Percentiles rank a stretch among this genome's conserved stretches.
phyloP scores from a whole-genome alignment of 192 early-diverging fungal genomes.

The Coemansia asiatica region DNA sequence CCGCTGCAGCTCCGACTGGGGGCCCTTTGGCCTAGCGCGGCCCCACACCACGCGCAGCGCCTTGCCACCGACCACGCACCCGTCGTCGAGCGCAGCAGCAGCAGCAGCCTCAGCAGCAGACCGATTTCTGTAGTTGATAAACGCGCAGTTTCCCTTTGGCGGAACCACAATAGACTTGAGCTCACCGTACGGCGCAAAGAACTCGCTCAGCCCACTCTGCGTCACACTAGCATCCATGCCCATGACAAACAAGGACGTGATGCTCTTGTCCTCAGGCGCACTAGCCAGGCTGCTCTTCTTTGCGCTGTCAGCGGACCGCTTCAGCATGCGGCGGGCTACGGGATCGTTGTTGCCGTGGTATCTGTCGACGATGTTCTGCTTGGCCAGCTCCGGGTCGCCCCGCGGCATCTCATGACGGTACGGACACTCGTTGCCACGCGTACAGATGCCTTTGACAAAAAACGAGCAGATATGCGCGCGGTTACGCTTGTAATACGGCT shows the following conservation, averaged over 20 bases:
- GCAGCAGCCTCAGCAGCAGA: slow-evolving; percentile 84
- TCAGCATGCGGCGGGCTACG: slow-evolving; percentile 82
- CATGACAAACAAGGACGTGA: slow-evolving; percentile 85
- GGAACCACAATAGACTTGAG: slow-evolving; percentile 84
- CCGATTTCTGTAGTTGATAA: slow-evolving; percentile 84
- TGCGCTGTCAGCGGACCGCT: slow-evolving; percentile 56
- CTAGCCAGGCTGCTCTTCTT: slow-evolving; percentile 42
- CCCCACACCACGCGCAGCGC: slow-evolving; percentile 84
- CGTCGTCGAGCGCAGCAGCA: slow-evolving; percentile 65
- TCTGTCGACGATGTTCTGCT: slow-evolving; percentile 94
- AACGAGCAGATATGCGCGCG: slow-evolving; percentile 92
- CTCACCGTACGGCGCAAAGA: slow-evolving; percentile 84
- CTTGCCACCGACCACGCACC: slow-evolving; percentile 71
- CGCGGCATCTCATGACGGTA: slow-evolving; percentile 92
- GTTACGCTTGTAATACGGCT: slow-evolving; percentile 92
- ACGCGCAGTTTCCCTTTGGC: slow-evolving; percentile 80
- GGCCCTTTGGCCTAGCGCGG: slow-evolving; percentile 69
- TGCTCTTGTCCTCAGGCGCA: slow-evolving; percentile 76
- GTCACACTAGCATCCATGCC: slow-evolving; percentile 73
- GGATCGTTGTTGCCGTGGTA: slow-evolving; percentile 96
- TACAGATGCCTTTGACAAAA: slow-evolving; percentile 93
- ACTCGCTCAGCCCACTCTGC: slow-evolving; percentile 67
- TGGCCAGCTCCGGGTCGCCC: slow-evolving; percentile 73
- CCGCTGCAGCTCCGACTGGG: slow-evolving; percentile 54
- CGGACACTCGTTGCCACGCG: slow-evolving; percentile 91